phyloP scores from a whole-genome alignment of 768 basidiomycete species.

The Collybia nuda region DNA sequence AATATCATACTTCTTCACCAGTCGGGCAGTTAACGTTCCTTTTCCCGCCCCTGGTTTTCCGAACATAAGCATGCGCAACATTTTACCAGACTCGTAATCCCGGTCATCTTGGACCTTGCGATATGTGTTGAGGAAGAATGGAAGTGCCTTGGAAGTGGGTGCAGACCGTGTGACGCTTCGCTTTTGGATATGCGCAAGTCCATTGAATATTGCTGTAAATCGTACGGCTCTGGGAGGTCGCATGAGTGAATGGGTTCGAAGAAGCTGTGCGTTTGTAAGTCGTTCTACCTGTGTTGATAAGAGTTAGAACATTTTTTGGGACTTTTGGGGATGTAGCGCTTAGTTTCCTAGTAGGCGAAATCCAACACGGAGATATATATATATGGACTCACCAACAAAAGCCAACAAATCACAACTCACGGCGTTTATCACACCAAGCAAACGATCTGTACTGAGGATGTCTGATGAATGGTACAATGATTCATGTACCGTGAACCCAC shows the following conservation, averaged over 20 bases:
- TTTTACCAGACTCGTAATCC: slow-evolving; percentile 27
- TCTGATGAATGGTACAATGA: too few relatives aligned
- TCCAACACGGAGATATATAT: background rate
- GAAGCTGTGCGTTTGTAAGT: background rate
- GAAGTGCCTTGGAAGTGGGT: slow-evolving; percentile 39
- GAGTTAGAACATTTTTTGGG: background rate
- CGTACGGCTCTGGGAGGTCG: slow-evolving; percentile 8
- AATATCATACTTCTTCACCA: slow-evolving; percentile 82
- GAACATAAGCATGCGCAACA: slow-evolving; percentile 71
- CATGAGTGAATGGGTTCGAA: slow-evolving; percentile 8
- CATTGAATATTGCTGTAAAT: background rate
- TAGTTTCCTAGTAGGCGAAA: too few relatives aligned
- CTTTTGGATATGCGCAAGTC: too few relatives aligned
- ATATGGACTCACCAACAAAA: too few relatives aligned
- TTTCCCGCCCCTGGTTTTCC: slow-evolving; percentile 85
- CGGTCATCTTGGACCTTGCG: slow-evolving; percentile 35
- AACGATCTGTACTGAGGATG: too few relatives aligned
- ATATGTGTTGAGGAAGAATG: slow-evolving; percentile 49
- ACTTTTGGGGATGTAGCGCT: slow-evolving; percentile 3
- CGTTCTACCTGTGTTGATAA: slow-evolving; percentile 7
- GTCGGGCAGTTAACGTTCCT: slow-evolving; percentile 75
- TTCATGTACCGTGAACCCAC: too few relatives aligned
- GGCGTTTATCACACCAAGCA: too few relatives aligned
- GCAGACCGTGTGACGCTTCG: slow-evolving; percentile 25
- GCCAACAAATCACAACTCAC: background rate